phyloP scores from a whole-genome alignment of 176 grass and related monocot species.

The Cenchrus americanus region DNA sequence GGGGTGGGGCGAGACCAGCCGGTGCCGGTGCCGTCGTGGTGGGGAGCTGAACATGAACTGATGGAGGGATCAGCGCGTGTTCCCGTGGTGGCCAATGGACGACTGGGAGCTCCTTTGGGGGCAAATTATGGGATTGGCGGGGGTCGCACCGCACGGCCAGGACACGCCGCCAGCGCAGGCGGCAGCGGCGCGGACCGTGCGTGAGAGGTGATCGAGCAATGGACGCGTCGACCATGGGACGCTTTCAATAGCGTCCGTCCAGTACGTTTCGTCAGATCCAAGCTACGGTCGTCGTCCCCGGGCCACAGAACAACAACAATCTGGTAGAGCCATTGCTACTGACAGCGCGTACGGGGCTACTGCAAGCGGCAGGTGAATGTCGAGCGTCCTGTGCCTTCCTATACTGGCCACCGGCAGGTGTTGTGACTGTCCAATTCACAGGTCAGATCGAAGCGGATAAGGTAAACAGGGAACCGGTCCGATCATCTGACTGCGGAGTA shows the following conservation, averaged over 20 bases:
- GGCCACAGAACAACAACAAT: neutral
- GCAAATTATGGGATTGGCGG: neutral
- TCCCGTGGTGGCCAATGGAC: neutral
- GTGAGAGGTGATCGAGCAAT: neutral
- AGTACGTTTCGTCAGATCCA: neutral
- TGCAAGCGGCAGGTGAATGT: neutral
- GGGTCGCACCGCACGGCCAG: neutral
- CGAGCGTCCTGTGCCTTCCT: neutral
- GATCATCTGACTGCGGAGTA: neutral
- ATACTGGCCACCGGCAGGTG: neutral
- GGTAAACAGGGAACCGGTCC: neutral
- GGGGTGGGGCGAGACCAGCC: neutral
- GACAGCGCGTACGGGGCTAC: neutral
- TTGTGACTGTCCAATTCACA: neutral
- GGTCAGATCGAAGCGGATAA: neutral
- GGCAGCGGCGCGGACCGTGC: neutral
- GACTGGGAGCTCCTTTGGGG: neutral
- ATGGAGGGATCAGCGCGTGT: neutral
- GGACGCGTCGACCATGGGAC: neutral
- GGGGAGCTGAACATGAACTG: neutral
- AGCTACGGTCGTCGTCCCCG: neutral
- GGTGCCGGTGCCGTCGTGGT: neutral
- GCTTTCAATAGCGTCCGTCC: conserved; percentile 4
- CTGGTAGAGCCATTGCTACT: neutral
- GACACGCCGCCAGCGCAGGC: conserved; percentile 17